Evolutionary conservation across 2,329 filamentous ascomycete species (phyloP).

Genomic region (Ustulina deusta): DNA sequence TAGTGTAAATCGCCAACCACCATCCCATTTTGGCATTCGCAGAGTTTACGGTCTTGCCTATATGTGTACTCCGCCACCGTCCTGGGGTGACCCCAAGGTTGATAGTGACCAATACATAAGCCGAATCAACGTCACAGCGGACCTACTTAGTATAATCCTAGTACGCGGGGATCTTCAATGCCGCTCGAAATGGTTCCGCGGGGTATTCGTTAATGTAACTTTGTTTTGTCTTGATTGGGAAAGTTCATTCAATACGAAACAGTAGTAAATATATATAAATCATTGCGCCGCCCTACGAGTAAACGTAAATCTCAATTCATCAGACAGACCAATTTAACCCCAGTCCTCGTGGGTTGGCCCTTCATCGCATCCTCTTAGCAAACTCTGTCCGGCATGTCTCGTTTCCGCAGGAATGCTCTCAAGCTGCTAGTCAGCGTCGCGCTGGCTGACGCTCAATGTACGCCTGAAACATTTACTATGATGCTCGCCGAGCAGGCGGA

Average conservation of each 20-base stretch:
- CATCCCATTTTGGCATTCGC: not conserved
- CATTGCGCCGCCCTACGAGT: not conserved
- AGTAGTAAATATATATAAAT: conserved; percentile 18
- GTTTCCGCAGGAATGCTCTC: conserved; percentile 17
- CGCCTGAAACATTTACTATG: conserved; percentile 40
- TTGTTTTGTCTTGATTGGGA: not conserved
- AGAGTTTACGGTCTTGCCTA: not conserved
- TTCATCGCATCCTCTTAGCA: not conserved
- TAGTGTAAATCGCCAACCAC: not conserved
- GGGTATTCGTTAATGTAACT: conserved; percentile 1
- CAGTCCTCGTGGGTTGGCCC: not conserved
- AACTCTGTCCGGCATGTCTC: conserved; percentile 35
- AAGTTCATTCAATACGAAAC: not conserved
- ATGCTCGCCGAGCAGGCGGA: conserved; percentile 42
- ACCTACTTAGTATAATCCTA: conserved; percentile 8
- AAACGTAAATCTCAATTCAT: not conserved
- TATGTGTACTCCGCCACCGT: not conserved
- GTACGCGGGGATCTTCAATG: conserved; percentile 1
- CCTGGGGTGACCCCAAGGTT: not conserved
- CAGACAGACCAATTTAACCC: not conserved
- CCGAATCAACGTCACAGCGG: conserved; percentile 4
- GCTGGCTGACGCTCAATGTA: conserved; percentile 42
- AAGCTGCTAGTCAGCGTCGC: conserved; percentile 34
- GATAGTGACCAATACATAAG: not conserved
- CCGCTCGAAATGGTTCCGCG: conserved; percentile 12